phyloP scores from a whole-genome alignment of 805 yeast species.

The Wickerhamomyces chambardii region DNA sequence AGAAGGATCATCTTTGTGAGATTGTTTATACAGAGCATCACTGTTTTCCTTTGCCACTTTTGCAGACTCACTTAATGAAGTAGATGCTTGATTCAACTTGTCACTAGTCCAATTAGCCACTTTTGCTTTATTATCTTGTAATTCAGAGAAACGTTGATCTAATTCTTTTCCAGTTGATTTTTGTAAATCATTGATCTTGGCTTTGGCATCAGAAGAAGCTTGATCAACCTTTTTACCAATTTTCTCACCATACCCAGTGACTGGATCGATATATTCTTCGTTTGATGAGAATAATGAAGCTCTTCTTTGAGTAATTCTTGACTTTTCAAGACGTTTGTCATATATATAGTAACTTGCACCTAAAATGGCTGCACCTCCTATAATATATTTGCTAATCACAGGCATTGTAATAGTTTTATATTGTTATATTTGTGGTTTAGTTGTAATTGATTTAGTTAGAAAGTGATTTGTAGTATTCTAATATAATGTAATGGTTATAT shows the following conservation, averaged over 20 bases:
- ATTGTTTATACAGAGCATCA: constrained; percentile 7
- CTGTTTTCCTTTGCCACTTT: constrained; percentile 11
- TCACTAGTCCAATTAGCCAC: constrained; percentile 13
- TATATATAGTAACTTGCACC: constrained; percentile 17
- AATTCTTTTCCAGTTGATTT: constrained; percentile 12
- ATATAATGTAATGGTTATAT: too few species aligned
- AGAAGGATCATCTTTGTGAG: constrained; percentile 6
- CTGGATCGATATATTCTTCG: constrained; percentile 1
- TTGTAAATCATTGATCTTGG: constrained; percentile 7
- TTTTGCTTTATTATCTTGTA: constrained; percentile 8
- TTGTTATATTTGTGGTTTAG: too few species aligned
- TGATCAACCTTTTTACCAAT: constrained; percentile 18
- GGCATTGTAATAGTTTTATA: too few species aligned
- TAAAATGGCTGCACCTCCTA: constrained; percentile 16
- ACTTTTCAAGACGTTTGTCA: constrained; percentile 12
- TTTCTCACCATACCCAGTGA: constrained; percentile 10
- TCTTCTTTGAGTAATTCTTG: constrained; percentile 1
- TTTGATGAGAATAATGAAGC: not conserved
- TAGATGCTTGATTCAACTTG: constrained; percentile 7
- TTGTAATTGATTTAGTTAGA: too few species aligned
- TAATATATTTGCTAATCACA: too few species aligned
- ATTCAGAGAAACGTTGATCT: constrained; percentile 6
- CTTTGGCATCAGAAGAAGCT: constrained; percentile 9
- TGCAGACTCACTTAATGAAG: constrained; percentile 6
- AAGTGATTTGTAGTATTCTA: too few species aligned